Conservation (phyloP, 257 asterid genomes). For the Plantago elongata region DNA sequence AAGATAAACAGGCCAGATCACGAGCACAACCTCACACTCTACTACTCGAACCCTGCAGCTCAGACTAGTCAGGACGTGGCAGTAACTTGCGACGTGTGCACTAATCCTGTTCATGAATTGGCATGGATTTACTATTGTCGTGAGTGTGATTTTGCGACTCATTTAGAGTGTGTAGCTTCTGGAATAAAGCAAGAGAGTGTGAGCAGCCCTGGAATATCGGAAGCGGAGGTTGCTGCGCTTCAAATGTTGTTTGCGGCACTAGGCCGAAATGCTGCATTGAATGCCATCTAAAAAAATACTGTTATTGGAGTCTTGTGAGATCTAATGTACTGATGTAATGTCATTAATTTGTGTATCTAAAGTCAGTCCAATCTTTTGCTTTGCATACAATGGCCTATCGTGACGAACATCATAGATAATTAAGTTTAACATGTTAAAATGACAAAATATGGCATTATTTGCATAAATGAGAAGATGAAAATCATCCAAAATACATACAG, state of each 20-base stretch:
- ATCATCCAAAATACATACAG: too few relatives aligned
- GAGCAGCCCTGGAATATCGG: slow-evolving; percentile 11
- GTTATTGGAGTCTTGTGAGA: too few relatives aligned
- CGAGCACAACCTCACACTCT: slow-evolving; percentile 37
- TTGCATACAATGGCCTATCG: too few relatives aligned
- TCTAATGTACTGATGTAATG: too few relatives aligned
- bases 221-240: slow-evolving; percentile 32
- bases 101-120: slow-evolving; percentile 43
- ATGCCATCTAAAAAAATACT: not conserved
- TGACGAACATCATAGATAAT: too few relatives aligned
- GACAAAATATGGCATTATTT: too few relatives aligned
- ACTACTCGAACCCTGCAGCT: slow-evolving; percentile 40
- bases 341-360: too few relatives aligned
- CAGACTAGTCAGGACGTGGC: slow-evolving; percentile 29
- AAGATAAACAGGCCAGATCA: slow-evolving; percentile 42
- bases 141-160: slow-evolving; percentile 64
- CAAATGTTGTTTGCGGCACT: slow-evolving; percentile 25
- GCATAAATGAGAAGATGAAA: too few relatives aligned
- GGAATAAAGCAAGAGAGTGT: slow-evolving; percentile 22
- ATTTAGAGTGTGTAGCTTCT: slow-evolving; percentile 52
- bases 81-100: slow-evolving; percentile 52
- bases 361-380: too few relatives aligned
- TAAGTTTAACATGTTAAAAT: too few relatives aligned
- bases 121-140: slow-evolving; percentile 66
- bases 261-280: slow-evolving; percentile 7